Evolutionary conservation across 129 eudicot genomes (phyloP), one percentile per base, ranked within the genome.

Genomic region (Kitagawia praeruptora): DNA sequence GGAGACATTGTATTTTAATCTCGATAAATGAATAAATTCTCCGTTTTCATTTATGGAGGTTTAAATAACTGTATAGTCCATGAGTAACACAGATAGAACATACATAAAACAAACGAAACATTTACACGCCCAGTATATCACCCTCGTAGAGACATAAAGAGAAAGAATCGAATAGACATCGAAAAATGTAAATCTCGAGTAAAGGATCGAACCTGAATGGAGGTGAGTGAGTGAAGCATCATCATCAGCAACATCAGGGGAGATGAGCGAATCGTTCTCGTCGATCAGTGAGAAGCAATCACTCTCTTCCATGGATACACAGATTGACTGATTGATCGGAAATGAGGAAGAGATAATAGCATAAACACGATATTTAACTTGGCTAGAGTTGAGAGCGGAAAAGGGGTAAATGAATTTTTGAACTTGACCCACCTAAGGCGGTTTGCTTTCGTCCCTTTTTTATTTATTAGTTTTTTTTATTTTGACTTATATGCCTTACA

Each of bases 231-330:
- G 15, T 51, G 58, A 16, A 51, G 58, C n/a, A 51, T 51, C 16
- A 14, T 28, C 70, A 47, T 45, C 51, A 14, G 21, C 34, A 21
- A 45, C 37, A 67, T 71, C 75, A 9, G 56, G 37, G 39, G 77
- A 19, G 16, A 72, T 79, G 39, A 79, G 76, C 54, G 78, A 49
- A 63, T 80, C 78, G 78, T 79, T 70, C 67, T 69, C 77, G 53
- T 79, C 81, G 66, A 79, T 67, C 10, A 79, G n/a, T 25, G 64
- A 46, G 53, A 69, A 41, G 31, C 82, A 34, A 23, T 54, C 78
- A 21, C 34, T 73, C 11, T 73, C 61, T 18, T 72, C 78, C 83
- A 80, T 56, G 0, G 67, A n/a, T 61, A n/a, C 5, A 61, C 37
- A 10, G 34, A 56, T 23, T 23, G 66, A 58, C 27, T 40, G 4